phyloP scores from a whole-genome alignment of 2,329 filamentous ascomycete species.

The Cladophialophora psammophila region DNA sequence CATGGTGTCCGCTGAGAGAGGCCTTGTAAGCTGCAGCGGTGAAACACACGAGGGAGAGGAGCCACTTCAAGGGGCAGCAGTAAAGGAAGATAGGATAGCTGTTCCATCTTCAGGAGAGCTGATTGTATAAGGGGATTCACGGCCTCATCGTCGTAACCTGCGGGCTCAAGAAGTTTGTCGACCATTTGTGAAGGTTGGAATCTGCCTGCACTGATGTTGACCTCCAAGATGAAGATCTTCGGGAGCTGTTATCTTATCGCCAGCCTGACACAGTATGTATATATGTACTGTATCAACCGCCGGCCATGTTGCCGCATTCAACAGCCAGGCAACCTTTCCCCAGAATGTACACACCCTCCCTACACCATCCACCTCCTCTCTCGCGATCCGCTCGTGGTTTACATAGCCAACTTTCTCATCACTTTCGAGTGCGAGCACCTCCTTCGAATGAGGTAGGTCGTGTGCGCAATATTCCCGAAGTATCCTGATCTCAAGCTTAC shows the following conservation, averaged over 20 bases:
- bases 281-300: not conserved
- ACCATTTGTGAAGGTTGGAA: not conserved
- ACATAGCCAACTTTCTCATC: constrained; percentile 61
- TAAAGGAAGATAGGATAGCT: not conserved
- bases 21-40: constrained; percentile 4
- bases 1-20: not conserved
- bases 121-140: not conserved
- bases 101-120: not conserved
- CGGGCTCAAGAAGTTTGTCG: not conserved
- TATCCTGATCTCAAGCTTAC: not conserved
- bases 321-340: not conserved
- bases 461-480: not conserved
- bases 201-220: not conserved
- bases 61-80: constrained; percentile 3
- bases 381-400: constrained; percentile 61
- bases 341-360: constrained; percentile 8
- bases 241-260: not conserved
- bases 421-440: constrained; percentile 56
- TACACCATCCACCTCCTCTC: constrained; percentile 41
- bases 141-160: not conserved
- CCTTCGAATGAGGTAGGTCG: constrained; percentile 42
- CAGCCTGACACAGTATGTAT: too few species aligned
- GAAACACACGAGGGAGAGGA: constrained; percentile 7
- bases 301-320: constrained; percentile 2
- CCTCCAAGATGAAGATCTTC: constrained; percentile 1